Percentiles rank a stretch among this genome's conserved stretches.
Conservation (phyloP, 1,284 basidiomycete species). For the Paramarasmius palmivorus region DNA sequence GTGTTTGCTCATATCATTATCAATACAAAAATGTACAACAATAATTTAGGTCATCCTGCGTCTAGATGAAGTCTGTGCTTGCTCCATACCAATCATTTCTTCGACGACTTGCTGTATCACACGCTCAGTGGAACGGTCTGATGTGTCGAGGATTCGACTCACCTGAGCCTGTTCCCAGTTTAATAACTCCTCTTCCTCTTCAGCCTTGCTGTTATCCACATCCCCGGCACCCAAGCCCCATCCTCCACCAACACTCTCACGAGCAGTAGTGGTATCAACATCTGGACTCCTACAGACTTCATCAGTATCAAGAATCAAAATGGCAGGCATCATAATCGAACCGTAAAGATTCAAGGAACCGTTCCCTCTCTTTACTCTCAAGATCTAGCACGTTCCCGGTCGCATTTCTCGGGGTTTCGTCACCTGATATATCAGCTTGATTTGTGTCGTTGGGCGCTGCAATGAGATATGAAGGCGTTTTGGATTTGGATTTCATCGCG, state of each 20-base stretch:
- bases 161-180: conserved; percentile 73
- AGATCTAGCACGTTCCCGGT: conserved; percentile 31
- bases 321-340: too few relatives aligned
- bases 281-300: conserved; percentile 59
- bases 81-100: conserved; percentile 3
- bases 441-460: conserved; percentile 33
- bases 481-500: conserved; percentile 47
- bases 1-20: too few relatives aligned
- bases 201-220: conserved; percentile 39
- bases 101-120: not conserved
- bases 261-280: conserved; percentile 30
- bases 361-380: conserved; percentile 50
- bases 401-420: conserved; percentile 54
- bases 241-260: conserved; percentile 57
- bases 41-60: not conserved
- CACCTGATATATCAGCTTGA: conserved; percentile 41
- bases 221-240: conserved; percentile 66
- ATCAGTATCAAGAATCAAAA: too few relatives aligned
- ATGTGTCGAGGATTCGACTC: conserved; percentile 10
- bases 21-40: too few relatives aligned
- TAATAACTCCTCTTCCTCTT: conserved; percentile 46
- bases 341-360: conserved; percentile 59
- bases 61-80: not conserved
- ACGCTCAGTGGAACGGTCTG: too few relatives aligned
- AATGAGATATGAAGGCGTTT: too few relatives aligned